Evolutionary conservation across 2,329 filamentous ascomycete genomes (phyloP).

Genomic region (Aaosphaeria pasadenensis): DNA sequence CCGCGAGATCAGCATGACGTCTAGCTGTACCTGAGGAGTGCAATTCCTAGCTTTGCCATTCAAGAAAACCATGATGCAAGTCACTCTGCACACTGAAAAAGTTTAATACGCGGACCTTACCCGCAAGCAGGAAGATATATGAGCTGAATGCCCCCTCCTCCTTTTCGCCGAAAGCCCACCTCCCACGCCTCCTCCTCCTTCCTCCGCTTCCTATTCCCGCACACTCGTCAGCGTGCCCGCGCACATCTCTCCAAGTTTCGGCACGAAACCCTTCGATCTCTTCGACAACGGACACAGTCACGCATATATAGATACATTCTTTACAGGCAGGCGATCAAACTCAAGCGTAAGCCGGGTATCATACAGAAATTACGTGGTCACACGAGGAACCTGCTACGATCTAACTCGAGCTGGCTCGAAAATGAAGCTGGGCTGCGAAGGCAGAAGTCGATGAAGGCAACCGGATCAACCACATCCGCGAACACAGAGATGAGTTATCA

Average conservation of each 20-base stretch:
- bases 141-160: constrained; percentile 33
- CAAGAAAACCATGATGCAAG: not conserved
- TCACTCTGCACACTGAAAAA: too few relatives aligned
- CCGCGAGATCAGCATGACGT: constrained; percentile 1
- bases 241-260: constrained; percentile 67
- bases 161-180: constrained; percentile 27
- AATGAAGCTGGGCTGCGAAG: constrained; percentile 30
- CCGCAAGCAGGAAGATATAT: not conserved
- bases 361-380: constrained; percentile 29
- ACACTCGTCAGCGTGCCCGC: constrained; percentile 60
- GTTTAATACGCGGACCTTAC: too few relatives aligned
- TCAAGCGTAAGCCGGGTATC: constrained; percentile 23
- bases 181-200: constrained; percentile 39
- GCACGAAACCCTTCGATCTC: constrained; percentile 68
- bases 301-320: constrained; percentile 74
- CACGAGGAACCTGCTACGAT: constrained; percentile 26
- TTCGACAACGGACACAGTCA: constrained; percentile 70
- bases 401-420: constrained; percentile 24
- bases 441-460: constrained; percentile 19
- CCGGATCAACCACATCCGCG: not conserved
- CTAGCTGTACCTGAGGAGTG: not conserved
- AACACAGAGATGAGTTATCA: constrained; percentile 25
- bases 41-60: constrained; percentile 2
- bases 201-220: constrained; percentile 68
- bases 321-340: constrained; percentile 51